Conservation (phyloP, 495 filamentous ascomycete species). For the Talaromyces adpressus region DNA sequence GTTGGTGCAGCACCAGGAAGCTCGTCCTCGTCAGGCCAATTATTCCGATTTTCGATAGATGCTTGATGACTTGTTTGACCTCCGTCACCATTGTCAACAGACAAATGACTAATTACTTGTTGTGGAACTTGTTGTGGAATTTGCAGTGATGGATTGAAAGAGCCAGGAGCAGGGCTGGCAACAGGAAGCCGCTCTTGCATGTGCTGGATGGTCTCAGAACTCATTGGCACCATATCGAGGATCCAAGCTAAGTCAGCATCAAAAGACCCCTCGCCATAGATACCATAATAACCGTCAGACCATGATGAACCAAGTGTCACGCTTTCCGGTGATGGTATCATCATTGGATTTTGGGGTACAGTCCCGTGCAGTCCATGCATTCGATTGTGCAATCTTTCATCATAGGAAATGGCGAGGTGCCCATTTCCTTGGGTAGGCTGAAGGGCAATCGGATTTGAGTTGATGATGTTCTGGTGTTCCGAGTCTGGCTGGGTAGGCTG, state of each 20-base stretch:
- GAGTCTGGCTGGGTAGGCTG: background rate
- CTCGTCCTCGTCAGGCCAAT: background rate
- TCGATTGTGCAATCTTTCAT: background rate
- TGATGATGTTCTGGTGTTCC: background rate
- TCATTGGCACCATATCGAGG: slow-evolving; percentile 5
- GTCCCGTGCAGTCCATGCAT: background rate
- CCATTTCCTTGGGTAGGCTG: background rate
- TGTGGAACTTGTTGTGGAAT: background rate
- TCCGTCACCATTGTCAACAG: background rate
- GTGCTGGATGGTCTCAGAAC: background rate
- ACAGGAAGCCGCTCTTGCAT: background rate
- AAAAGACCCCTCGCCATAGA: slow-evolving; percentile 7
- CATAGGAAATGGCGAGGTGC: background rate
- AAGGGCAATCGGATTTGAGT: background rate
- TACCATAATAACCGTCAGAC: background rate
- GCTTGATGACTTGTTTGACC: slow-evolving; percentile 3
- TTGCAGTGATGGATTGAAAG: background rate
- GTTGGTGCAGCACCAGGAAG: background rate
- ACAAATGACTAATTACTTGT: background rate
- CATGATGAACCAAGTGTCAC: slow-evolving; percentile 1
- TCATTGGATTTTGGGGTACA: background rate
- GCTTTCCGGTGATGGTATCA: background rate
- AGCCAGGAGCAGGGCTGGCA: background rate
- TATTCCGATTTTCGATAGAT: slow-evolving; percentile 9
- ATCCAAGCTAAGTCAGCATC: slow-evolving; percentile 9